These are phyloP conservation scores for Asterophora lycoperdoides DNA, from an alignment of 768 basidiomycete species.

Conservation along the genomic window DNA sequence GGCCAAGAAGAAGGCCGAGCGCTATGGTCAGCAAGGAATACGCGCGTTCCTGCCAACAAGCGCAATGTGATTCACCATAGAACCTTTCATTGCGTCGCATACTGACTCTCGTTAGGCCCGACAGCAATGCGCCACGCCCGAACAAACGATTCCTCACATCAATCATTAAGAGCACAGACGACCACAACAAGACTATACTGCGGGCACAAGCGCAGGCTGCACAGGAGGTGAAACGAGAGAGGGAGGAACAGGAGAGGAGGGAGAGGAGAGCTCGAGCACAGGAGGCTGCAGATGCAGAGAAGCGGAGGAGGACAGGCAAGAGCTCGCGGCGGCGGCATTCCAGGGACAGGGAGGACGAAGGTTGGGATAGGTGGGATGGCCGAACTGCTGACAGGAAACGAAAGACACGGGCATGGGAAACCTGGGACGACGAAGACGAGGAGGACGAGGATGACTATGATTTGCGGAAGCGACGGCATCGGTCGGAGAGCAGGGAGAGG, in stretches of 20 bases:
- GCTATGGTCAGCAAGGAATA: conserved; percentile 73
- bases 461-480: conserved; percentile 20
- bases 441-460: conserved; percentile 27
- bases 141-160: conserved; percentile 81
- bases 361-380: conserved; percentile 55
- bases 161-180: conserved; percentile 92
- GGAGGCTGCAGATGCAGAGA: conserved; percentile 71
- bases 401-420: conserved; percentile 47
- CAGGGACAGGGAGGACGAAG: conserved; percentile 17
- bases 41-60: conserved; percentile 66
- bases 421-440: conserved; percentile 41
- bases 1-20: conserved; percentile 79
- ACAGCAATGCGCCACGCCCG: conserved; percentile 70
- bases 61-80: conserved; percentile 34
- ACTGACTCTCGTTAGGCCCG: conserved; percentile 40
- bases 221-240: conserved; percentile 64
- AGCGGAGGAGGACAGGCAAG: conserved; percentile 35
- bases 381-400: conserved; percentile 45
- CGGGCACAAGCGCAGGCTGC: conserved; percentile 70
- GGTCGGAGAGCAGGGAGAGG: conserved; percentile 24
- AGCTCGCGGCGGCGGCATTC: conserved; percentile 22
- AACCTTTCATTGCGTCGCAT: neutral
- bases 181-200: conserved; percentile 86
- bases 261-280: conserved; percentile 66
- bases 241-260: conserved; percentile 59